Evolutionary conservation across 2,329 filamentous ascomycete genomes (phyloP), one percentile per base, ranked within the genome.

Genomic region (Chaetomiaceae sp.): DNA sequence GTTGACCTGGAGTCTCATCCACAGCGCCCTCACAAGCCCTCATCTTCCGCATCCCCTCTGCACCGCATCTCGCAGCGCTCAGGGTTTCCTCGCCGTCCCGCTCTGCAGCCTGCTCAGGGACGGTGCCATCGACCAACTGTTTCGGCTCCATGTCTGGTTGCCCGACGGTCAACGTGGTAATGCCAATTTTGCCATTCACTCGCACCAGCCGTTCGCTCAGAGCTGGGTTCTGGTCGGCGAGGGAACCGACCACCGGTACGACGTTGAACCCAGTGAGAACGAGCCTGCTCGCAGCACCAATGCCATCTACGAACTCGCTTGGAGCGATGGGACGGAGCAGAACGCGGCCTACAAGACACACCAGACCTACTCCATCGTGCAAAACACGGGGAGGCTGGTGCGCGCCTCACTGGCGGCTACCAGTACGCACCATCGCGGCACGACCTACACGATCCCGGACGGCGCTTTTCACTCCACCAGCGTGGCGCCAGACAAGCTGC

Each of bases 171-270:
- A 59, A 19, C 57, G 61, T 18, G 61, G 60, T 3, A 59, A 57
- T 24, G 45, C 42, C 1, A 53, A 56, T 3, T 56, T 62, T 10
- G 48, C 49, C 2, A 51, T 68, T 12, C 65, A 66, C 44, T 61
- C 61, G 1, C 65, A 68, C 36, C 64, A 68, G 41, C 46, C 60
- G 1, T 63, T 60, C 42, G 63, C 55, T 0, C 62, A 66, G 47
- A 65, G 63, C 46, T 68, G 65, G 64, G 57, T 67, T 8, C 51
- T 68, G 11, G 60, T 61, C 0, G 66, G 65, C 9, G 48, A 62
- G 42, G 63, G 60, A 2, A 53, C n/a, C 6, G 62, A 68, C 45
- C 56, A 58, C 36, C 47, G 49, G 8, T 66, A 62, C 40, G 29
- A 59, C 3, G 59, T 51, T 12, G 36, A 47, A 1, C 14, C 9